A percentile compares a stretch with the other conserved stretches of the same genome.
phyloP scores from a whole-genome alignment of 768 basidiomycete genomes.

The Dendrothele bispora region DNA sequence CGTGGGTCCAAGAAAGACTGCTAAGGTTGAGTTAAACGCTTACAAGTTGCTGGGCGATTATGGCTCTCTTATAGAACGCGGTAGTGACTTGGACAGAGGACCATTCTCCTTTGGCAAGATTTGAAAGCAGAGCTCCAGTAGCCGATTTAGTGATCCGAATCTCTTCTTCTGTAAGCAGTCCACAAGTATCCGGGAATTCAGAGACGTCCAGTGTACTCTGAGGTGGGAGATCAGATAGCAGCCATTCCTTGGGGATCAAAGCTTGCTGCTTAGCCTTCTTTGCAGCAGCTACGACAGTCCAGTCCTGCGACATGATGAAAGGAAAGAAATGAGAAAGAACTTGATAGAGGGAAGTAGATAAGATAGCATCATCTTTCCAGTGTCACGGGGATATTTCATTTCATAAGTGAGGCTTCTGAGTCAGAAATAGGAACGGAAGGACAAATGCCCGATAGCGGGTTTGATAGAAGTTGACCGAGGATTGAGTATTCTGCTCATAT shows the following conservation, averaged over 20 bases:
- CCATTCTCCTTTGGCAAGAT: slow-evolving; percentile 55
- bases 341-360: not conserved
- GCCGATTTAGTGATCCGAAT: slow-evolving; percentile 46
- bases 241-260: slow-evolving; percentile 67
- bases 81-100: slow-evolving; percentile 66
- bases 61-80: slow-evolving; percentile 76
- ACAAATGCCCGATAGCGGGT: too few relatives aligned
- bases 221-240: slow-evolving; percentile 42
- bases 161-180: slow-evolving; percentile 55
- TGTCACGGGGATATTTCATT: too few relatives aligned
- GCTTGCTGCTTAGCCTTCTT: slow-evolving; percentile 55
- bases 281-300: slow-evolving; percentile 53
- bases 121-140: slow-evolving; percentile 47
- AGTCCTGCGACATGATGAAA: slow-evolving; percentile 30
- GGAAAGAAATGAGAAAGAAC: slow-evolving; percentile 2
- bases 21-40: slow-evolving; percentile 17
- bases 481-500: too few relatives aligned
- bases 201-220: slow-evolving; percentile 52
- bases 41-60: slow-evolving; percentile 78
- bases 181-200: slow-evolving; percentile 52
- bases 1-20: not conserved
- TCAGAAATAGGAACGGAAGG: too few relatives aligned
- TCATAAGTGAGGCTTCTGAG: too few relatives aligned
- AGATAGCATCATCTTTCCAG: too few relatives aligned
- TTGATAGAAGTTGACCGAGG: too few relatives aligned